Evolutionary conservation across 2,329 filamentous ascomycete species (phyloP).

Genomic region (Pseudogymnoascus sp.): DNA sequence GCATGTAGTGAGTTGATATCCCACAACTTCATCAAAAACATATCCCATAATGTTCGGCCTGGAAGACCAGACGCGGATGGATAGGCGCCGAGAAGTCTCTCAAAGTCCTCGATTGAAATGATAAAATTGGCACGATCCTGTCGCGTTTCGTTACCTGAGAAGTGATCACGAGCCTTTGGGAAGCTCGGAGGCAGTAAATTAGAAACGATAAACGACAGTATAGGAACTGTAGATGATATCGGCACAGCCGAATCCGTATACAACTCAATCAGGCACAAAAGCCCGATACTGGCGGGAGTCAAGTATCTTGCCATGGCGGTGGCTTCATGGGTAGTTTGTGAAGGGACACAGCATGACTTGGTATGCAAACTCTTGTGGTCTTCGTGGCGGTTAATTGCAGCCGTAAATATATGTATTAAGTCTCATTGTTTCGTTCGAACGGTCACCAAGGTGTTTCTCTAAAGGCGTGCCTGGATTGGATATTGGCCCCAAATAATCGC

Average conservation of each 20-base stretch:
- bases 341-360: neutral
- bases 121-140: conserved; percentile 31
- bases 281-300: conserved; percentile 78
- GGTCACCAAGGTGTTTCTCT: neutral
- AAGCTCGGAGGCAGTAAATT: conserved; percentile 50
- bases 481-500: neutral
- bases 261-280: conserved; percentile 71
- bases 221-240: conserved; percentile 59
- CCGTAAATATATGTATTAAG: neutral
- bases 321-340: neutral
- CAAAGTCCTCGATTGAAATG: conserved; percentile 49
- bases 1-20: conserved; percentile 72
- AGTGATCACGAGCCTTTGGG: conserved; percentile 19
- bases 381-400: neutral
- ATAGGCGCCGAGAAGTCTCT: conserved; percentile 46
- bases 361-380: neutral
- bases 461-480: neutral
- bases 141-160: conserved; percentile 8
- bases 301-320: conserved; percentile 66
- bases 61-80: conserved; percentile 51
- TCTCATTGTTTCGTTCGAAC: neutral
- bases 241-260: conserved; percentile 68
- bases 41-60: conserved; percentile 78
- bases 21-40: conserved; percentile 77
- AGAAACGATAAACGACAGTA: conserved; percentile 71